A percentile compares a stretch with the other conserved stretches of the same genome.
These are phyloP conservation scores for Stachybotrys chartarum DNA, from an alignment of 2,329 filamentous ascomycete species.

Conservation along the genomic window DNA sequence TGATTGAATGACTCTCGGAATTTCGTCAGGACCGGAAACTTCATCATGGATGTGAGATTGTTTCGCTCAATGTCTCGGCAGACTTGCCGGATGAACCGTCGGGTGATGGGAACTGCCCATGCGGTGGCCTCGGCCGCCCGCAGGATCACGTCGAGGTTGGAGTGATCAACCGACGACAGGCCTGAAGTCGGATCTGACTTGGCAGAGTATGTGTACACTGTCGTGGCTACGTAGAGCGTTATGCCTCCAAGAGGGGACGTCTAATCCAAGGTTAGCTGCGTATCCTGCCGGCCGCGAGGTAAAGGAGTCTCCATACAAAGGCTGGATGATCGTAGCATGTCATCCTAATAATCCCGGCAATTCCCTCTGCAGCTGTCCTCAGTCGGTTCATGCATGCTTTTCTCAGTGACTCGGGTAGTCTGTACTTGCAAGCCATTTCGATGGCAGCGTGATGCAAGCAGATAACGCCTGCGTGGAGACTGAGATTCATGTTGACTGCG, in stretches of 20 bases:
- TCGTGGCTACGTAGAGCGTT: slow-evolving; percentile 76
- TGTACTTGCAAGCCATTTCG: slow-evolving; percentile 70
- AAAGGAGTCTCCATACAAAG: slow-evolving; percentile 46
- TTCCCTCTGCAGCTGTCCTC: slow-evolving; percentile 74
- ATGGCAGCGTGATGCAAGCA: slow-evolving; percentile 85
- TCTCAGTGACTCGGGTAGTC: slow-evolving; percentile 56
- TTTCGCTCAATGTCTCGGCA: slow-evolving; percentile 68
- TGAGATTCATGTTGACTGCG: slow-evolving; percentile 78
- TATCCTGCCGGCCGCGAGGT: background rate
- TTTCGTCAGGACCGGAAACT: background rate
- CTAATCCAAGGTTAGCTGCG: slow-evolving; percentile 10
- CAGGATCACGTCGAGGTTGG: slow-evolving; percentile 67
- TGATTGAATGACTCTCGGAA: background rate
- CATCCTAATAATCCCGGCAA: slow-evolving; percentile 75
- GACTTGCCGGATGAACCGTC: slow-evolving; percentile 78
- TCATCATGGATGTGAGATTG: slow-evolving; percentile 27
- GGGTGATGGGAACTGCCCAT: slow-evolving; percentile 65
- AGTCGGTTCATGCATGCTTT: slow-evolving; percentile 67
- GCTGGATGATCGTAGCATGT: slow-evolving; percentile 63
- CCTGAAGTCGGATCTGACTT: slow-evolving; percentile 57
- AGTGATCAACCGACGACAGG: slow-evolving; percentile 38
- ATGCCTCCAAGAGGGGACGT: slow-evolving; percentile 47
- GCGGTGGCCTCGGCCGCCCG: slow-evolving; percentile 72
- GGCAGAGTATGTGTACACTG: slow-evolving; percentile 75
- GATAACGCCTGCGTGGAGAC: slow-evolving; percentile 80